A percentile compares a stretch with the other conserved stretches of the same genome.
Conservation (phyloP, 1,284 basidiomycete species). For the Fomitopsis pinicola region DNA sequence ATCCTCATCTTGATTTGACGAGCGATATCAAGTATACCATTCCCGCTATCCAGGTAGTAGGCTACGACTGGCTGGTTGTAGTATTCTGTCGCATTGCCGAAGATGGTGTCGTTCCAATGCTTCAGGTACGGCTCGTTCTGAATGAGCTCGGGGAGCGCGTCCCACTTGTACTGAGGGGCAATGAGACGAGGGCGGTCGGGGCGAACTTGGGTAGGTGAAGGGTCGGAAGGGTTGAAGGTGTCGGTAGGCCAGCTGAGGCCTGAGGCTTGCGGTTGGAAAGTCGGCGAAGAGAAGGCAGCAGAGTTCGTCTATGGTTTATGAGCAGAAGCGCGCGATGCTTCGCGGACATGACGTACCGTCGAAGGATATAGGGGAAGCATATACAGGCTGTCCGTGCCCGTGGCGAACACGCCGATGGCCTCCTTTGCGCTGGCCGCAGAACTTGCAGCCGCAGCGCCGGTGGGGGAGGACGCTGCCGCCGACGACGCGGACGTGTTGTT, state of each 20-base stretch:
- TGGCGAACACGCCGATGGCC: conserved; percentile 63
- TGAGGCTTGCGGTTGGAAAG: conserved; percentile 51
- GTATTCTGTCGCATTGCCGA: conserved; percentile 82
- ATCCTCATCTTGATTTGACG: conserved; percentile 87
- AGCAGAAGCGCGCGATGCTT: not conserved
- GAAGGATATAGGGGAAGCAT: conserved; percentile 87
- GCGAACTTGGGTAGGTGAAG: conserved; percentile 58
- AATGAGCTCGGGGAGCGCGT: conserved; percentile 79
- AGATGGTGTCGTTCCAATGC: conserved; percentile 90
- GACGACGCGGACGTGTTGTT: conserved; percentile 36
- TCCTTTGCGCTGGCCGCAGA: conserved; percentile 55
- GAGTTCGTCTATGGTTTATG: conserved; percentile 61
- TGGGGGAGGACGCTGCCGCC: conserved; percentile 22
- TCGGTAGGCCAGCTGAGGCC: conserved; percentile 74
- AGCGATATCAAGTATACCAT: conserved; percentile 91
- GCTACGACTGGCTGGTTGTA: conserved; percentile 55
- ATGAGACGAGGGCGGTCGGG: conserved; percentile 87
- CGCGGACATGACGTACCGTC: conserved; percentile 50
- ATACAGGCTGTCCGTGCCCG: conserved; percentile 68
- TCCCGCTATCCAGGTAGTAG: conserved; percentile 81
- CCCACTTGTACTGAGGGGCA: conserved; percentile 91
- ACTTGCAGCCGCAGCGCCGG: conserved; percentile 32
- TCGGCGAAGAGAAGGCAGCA: conserved; percentile 73
- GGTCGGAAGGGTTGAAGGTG: conserved; percentile 60
- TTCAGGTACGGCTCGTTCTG: conserved; percentile 81